These are phyloP conservation scores for Leishmania tarentolae DNA, from an alignment of 208 protist genomes.

Conservation along the genomic window DNA sequence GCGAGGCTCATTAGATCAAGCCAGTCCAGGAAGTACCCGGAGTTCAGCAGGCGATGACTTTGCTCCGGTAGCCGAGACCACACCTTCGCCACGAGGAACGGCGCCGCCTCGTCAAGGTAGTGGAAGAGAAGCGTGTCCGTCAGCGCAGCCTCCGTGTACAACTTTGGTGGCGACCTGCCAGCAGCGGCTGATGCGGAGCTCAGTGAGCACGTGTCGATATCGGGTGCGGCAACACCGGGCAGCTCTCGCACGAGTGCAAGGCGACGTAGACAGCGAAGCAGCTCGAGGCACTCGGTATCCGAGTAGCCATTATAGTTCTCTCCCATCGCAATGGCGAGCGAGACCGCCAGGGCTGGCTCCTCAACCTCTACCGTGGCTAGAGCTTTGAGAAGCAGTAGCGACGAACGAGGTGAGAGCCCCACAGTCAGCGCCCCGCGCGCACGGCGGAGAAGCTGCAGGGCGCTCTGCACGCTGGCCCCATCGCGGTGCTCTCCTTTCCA, in stretches of 20 bases:
- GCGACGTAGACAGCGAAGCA: constrained; percentile 81
- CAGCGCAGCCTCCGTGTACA: constrained; percentile 59
- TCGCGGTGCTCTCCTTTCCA: constrained; percentile 77
- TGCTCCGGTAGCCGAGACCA: constrained; percentile 84
- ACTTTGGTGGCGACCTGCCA: constrained; percentile 6
- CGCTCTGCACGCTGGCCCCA: constrained; percentile 52
- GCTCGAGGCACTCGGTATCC: constrained; percentile 69
- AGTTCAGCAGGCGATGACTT: constrained; percentile 49
- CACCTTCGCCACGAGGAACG: constrained; percentile 70
- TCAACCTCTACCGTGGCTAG: constrained; percentile 73
- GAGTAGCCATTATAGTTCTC: constrained; percentile 75
- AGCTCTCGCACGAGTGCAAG: constrained; percentile 67
- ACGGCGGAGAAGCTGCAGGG: constrained; percentile 54
- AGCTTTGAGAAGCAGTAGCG: constrained; percentile 68
- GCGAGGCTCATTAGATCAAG: constrained; percentile 75
- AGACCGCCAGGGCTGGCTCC: constrained; percentile 70
- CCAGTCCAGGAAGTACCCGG: constrained; percentile 73
- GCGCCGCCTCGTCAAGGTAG: constrained; percentile 64
- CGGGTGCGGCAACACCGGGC: constrained; percentile 34
- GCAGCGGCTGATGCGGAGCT: neutral
- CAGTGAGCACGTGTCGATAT: constrained; percentile 22
- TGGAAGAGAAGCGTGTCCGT: constrained; percentile 45
- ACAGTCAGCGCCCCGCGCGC: constrained; percentile 48
- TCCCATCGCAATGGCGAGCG: constrained; percentile 70
- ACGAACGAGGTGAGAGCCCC: constrained; percentile 57